Conservation (phyloP, 2,329 filamentous ascomycete species). For the Calonectria pseudoturangicola region DNA sequence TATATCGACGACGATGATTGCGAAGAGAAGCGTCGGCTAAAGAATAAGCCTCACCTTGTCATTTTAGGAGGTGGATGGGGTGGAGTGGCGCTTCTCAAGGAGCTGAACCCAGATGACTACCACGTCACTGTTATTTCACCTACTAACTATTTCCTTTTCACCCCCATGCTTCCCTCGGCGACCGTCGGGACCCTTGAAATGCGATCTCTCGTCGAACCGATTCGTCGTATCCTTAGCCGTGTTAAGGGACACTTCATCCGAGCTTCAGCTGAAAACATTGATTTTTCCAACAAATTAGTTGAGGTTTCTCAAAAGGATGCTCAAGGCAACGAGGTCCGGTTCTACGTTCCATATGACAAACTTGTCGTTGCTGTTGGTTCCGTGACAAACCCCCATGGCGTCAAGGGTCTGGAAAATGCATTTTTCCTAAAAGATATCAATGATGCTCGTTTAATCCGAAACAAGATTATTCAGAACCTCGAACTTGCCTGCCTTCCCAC, state of each 20-base stretch:
- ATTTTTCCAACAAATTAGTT: slow-evolving; percentile 92
- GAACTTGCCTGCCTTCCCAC: slow-evolving; percentile 95
- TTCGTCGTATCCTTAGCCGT: slow-evolving; percentile 86
- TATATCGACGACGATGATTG: slow-evolving; percentile 92
- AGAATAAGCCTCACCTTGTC: slow-evolving; percentile 93
- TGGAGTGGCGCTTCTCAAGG: slow-evolving; percentile 92
- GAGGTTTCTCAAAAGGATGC: slow-evolving; percentile 86
- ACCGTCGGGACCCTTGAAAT: slow-evolving; percentile 96
- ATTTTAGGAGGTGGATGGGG: slow-evolving; percentile 97
- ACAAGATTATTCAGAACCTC: slow-evolving; percentile 90
- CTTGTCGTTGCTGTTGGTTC: slow-evolving; percentile 94
- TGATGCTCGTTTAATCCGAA: slow-evolving; percentile 92
- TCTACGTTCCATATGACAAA: slow-evolving; percentile 99
- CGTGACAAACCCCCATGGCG: slow-evolving; percentile 94
- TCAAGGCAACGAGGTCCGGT: slow-evolving; percentile 83
- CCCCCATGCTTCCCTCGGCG: slow-evolving; percentile 96
- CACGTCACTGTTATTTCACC: slow-evolving; percentile 97
- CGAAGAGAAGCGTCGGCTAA: slow-evolving; percentile 80
- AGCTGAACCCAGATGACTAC: slow-evolving; percentile 91
- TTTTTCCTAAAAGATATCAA: slow-evolving; percentile 97
- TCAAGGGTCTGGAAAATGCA: slow-evolving; percentile 94
- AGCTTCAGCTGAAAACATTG: slow-evolving; percentile 89
- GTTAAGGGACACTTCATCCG: slow-evolving; percentile 93
- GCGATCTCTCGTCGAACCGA: slow-evolving; percentile 92
- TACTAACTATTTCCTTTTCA: slow-evolving; percentile 98